Percentiles rank a stretch among this genome's conserved stretches.
These are phyloP conservation scores for Aspergillus conjunctus DNA, from an alignment of 495 filamentous ascomycete genomes.

Conservation along the genomic window DNA sequence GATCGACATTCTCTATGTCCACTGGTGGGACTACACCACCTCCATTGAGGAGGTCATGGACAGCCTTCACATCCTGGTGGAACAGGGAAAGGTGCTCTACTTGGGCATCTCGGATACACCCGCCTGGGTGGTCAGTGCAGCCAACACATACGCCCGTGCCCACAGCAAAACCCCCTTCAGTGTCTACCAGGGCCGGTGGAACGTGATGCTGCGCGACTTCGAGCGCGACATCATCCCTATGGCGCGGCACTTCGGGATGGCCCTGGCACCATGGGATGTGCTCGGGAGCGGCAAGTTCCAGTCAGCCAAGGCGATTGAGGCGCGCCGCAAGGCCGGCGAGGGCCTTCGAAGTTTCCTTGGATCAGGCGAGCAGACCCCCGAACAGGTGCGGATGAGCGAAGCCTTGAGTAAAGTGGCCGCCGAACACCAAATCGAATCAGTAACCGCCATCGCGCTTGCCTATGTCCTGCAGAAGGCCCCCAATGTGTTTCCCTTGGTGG, in stretches of 20 bases:
- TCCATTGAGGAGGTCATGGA: slow-evolving; percentile 50
- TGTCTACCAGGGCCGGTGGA: slow-evolving; percentile 54
- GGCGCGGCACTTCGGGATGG: no score
- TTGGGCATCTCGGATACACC: slow-evolving; percentile 48
- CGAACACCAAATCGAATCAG: slow-evolving; percentile 45
- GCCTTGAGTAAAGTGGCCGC: slow-evolving; percentile 55
- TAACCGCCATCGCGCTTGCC: slow-evolving; percentile 60
- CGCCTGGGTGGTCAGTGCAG: slow-evolving; percentile 40
- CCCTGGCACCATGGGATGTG: no score
- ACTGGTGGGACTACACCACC: slow-evolving; percentile 51
- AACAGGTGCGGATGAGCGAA: slow-evolving; percentile 45
- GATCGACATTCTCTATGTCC: slow-evolving; percentile 53
- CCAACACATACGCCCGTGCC: slow-evolving; percentile 40
- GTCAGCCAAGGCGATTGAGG: slow-evolving; percentile 26
- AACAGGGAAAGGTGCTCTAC: slow-evolving; percentile 48
- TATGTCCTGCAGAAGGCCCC: slow-evolving; percentile 58
- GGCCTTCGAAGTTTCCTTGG: slow-evolving; percentile 4
- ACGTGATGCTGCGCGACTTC: slow-evolving; percentile 34
- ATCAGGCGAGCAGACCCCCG: slow-evolving; percentile 31
- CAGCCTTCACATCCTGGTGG: slow-evolving; percentile 40
- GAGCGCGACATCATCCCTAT: slow-evolving; percentile 44
- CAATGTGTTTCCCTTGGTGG: slow-evolving; percentile 74
- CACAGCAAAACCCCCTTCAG: slow-evolving; percentile 9
- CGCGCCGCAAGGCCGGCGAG: slow-evolving; percentile 39
- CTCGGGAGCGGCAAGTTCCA: slow-evolving; percentile 38